These are phyloP conservation scores for Nakaseomyces nivariensis DNA, from an alignment of 1,139 yeast genomes.

Conservation along the genomic window DNA sequence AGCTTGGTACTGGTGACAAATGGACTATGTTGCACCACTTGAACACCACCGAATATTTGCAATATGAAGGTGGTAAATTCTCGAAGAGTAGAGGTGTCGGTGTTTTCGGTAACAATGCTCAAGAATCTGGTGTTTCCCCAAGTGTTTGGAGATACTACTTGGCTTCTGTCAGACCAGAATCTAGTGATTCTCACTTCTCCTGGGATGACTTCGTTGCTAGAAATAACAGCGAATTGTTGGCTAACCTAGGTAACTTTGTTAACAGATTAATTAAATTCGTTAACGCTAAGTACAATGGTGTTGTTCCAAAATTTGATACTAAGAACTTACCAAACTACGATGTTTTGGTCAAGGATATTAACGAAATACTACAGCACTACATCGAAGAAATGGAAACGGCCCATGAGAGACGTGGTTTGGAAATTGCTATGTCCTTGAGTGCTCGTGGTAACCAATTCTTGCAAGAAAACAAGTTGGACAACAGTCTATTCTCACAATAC, in stretches of 20 bases:
- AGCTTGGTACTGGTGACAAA: slow-evolving; percentile 73
- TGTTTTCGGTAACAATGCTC: slow-evolving; percentile 95
- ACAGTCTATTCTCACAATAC: slow-evolving; percentile 61
- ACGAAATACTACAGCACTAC: slow-evolving; percentile 51
- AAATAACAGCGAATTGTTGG: slow-evolving; percentile 85
- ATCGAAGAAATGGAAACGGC: slow-evolving; percentile 67
- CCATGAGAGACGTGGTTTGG: slow-evolving; percentile 80
- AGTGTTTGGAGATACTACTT: slow-evolving; percentile 97
- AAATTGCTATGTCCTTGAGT: slow-evolving; percentile 81
- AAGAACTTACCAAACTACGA: slow-evolving; percentile 40
- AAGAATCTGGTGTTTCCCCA: slow-evolving; percentile 81
- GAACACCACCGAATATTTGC: slow-evolving; percentile 91
- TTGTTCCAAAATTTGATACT: slow-evolving; percentile 55
- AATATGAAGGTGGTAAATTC: slow-evolving; percentile 95
- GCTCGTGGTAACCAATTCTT: slow-evolving; percentile 90
- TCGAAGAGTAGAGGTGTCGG: slow-evolving; percentile 95
- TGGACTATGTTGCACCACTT: slow-evolving; percentile 92
- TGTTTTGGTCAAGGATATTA: slow-evolving; percentile 46
- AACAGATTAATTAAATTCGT: slow-evolving; percentile 88
- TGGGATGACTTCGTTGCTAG: slow-evolving; percentile 94
- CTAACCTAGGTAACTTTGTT: slow-evolving; percentile 93
- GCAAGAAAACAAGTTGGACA: slow-evolving; percentile 92
- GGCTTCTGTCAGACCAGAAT: slow-evolving; percentile 87
- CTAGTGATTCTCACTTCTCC: slow-evolving; percentile 91
- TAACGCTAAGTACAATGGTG: slow-evolving; percentile 85